phyloP scores from a whole-genome alignment of 1,284 basidiomycete species.

The Microbotryum scabiosae region DNA sequence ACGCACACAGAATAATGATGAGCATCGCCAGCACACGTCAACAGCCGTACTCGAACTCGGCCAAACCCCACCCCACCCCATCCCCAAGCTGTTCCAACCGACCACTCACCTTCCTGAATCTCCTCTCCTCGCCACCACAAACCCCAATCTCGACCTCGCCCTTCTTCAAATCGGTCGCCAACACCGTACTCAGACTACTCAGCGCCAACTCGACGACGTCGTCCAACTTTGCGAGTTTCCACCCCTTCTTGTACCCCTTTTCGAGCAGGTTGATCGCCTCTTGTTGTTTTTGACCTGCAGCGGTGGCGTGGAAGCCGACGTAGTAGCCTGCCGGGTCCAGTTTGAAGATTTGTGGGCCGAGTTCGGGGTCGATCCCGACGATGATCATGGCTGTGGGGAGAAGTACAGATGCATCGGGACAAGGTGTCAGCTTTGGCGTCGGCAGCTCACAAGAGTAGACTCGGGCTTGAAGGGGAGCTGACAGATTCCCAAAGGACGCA shows the following conservation, averaged over 20 bases:
- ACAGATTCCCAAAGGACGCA: conserved; percentile 96
- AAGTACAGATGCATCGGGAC: conserved; percentile 1
- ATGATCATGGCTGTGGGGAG: conserved; percentile 74
- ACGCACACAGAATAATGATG: conserved; percentile 25
- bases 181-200: conserved; percentile 82
- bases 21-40: conserved; percentile 13
- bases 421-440: not conserved
- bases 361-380: conserved; percentile 84
- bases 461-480: conserved; percentile 34
- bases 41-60: not conserved
- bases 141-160: conserved; percentile 50
- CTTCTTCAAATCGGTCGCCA: conserved; percentile 87
- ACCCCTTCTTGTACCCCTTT: conserved; percentile 90
- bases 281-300: conserved; percentile 94
- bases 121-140: conserved; percentile 14
- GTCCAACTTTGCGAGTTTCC: conserved; percentile 11
- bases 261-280: conserved; percentile 95
- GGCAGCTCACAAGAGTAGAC: not conserved
- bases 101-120: conserved; percentile 35
- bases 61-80: conserved; percentile 13
- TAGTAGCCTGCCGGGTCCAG: conserved; percentile 98
- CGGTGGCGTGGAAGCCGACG: conserved; percentile 94
- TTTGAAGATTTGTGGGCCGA: conserved; percentile 85
- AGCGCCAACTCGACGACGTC: conserved; percentile 67
- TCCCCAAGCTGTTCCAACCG: not conserved